phyloP scores from a whole-genome alignment of 768 basidiomycete species.

The Rhizopogon rudus region DNA sequence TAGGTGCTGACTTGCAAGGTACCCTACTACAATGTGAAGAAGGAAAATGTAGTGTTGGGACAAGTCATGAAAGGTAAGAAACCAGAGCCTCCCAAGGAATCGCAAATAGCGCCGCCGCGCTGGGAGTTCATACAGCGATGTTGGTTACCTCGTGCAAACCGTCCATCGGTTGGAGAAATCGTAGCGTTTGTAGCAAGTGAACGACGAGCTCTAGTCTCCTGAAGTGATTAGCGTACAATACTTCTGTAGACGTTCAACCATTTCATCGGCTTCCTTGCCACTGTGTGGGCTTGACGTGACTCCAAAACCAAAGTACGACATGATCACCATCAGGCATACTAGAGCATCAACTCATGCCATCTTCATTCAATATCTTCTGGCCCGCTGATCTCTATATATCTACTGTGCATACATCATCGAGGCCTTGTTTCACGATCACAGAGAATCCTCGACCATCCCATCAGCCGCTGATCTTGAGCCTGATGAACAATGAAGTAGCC shows the following conservation, averaged over 20 bases:
- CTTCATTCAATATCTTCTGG: too few species aligned
- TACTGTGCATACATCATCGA: constrained; percentile 12
- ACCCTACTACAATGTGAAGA: not conserved
- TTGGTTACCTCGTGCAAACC: constrained; percentile 11
- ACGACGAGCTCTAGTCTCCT: too few species aligned
- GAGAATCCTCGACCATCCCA: constrained; percentile 7
- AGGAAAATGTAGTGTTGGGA: constrained; percentile 1
- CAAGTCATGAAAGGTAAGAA: not conserved
- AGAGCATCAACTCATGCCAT: too few species aligned
- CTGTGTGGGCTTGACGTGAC: too few species aligned
- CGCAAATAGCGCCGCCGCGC: not conserved
- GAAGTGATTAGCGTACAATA: not conserved
- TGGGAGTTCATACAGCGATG: constrained; percentile 7
- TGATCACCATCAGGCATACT: too few species aligned
- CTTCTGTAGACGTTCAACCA: too few species aligned
- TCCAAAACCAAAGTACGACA: too few species aligned
- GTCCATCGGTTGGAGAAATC: too few species aligned
- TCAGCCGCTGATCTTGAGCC: constrained; percentile 35
- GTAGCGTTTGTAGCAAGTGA: too few species aligned
- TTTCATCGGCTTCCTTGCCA: too few species aligned
- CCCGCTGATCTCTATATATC: too few species aligned
- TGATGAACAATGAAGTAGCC: constrained; percentile 48
- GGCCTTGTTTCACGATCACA: constrained; percentile 14
- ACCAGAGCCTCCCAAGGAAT: not conserved
- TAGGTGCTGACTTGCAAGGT: constrained; percentile 1